Conservation (phyloP, 75 land plant genomes). For the Isoetes taiwanensis region DNA sequence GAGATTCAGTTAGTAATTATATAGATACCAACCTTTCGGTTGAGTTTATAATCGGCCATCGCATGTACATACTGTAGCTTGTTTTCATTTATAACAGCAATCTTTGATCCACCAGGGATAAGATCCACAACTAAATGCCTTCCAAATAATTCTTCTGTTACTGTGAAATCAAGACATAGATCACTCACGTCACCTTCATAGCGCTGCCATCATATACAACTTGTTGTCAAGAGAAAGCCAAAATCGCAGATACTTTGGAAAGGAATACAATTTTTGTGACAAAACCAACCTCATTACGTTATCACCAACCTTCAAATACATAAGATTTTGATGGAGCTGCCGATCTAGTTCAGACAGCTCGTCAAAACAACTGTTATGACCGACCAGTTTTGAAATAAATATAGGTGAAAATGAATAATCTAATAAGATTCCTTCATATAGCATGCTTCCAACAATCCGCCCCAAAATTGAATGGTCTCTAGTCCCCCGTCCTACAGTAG, state of each 20-base stretch:
- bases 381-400: conserved; percentile 82
- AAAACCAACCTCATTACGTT: no score
- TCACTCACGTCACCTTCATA: conserved; percentile 83
- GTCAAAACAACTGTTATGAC: conserved; percentile 83
- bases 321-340: conserved; percentile 78
- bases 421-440: conserved; percentile 90
- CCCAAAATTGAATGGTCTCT: conserved; percentile 84
- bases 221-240: background rate
- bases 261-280: background rate
- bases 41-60: conserved; percentile 89
- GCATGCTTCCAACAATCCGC: conserved; percentile 79
- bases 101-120: conserved; percentile 64
- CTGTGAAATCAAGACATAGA: conserved; percentile 76
- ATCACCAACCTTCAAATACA: conserved; percentile 81
- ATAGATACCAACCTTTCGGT: conserved; percentile 44
- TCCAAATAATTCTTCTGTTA: conserved; percentile 74
- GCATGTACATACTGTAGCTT: conserved; percentile 91
- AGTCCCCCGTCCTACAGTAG: conserved; percentile 46
- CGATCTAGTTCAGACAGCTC: conserved; percentile 81
- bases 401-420: conserved; percentile 79
- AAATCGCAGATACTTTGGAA: background rate
- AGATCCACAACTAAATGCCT: conserved; percentile 52
- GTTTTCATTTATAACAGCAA: conserved; percentile 71
- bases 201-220: conserved; percentile 29
- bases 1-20: background rate